Conservation (phyloP, 768 basidiomycete species). For the Baorangia bicolor region DNA sequence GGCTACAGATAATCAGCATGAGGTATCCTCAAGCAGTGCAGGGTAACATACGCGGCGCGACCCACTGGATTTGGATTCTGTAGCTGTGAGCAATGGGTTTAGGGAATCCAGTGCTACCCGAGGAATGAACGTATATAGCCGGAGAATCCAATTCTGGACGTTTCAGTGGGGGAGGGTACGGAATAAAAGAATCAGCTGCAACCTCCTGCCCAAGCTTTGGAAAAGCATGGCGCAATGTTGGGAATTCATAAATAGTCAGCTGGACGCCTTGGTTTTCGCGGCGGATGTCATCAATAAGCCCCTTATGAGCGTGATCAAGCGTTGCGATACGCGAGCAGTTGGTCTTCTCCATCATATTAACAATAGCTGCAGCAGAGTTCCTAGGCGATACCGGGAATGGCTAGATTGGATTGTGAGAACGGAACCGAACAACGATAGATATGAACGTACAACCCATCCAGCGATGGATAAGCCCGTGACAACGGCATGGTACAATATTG, state of each 20-base stretch:
- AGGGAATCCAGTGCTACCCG: slow-evolving; percentile 51
- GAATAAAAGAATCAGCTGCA: slow-evolving; percentile 13
- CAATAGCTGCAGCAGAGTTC: slow-evolving; percentile 43
- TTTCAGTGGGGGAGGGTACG: slow-evolving; percentile 12
- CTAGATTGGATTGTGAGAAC: slow-evolving; percentile 21
- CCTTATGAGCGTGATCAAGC: slow-evolving; percentile 15
- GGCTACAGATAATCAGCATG: slow-evolving; percentile 1
- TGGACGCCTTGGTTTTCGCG: neutral
- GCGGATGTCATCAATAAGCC: slow-evolving; percentile 11
- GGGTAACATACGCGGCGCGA: slow-evolving; percentile 32
- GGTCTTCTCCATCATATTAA: slow-evolving; percentile 22
- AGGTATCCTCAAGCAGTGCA: neutral
- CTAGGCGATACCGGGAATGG: slow-evolving; percentile 40
- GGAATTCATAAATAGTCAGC: slow-evolving; percentile 19
- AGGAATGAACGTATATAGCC: slow-evolving; percentile 48
- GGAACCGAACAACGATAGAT: slow-evolving; percentile 23
- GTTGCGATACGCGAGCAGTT: slow-evolving; percentile 22
- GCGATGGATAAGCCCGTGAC: slow-evolving; percentile 39
- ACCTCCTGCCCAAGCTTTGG: slow-evolving; percentile 40
- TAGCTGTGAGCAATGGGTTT: slow-evolving; percentile 43
- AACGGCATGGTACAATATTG: slow-evolving; percentile 34
- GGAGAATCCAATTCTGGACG: slow-evolving; percentile 34
- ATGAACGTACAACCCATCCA: slow-evolving; percentile 34
- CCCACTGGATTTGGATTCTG: slow-evolving; percentile 35
- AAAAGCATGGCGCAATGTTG: slow-evolving; percentile 31